phyloP scores from a whole-genome alignment of 2,329 filamentous ascomycete species.

The Magnaporthales sp. region DNA sequence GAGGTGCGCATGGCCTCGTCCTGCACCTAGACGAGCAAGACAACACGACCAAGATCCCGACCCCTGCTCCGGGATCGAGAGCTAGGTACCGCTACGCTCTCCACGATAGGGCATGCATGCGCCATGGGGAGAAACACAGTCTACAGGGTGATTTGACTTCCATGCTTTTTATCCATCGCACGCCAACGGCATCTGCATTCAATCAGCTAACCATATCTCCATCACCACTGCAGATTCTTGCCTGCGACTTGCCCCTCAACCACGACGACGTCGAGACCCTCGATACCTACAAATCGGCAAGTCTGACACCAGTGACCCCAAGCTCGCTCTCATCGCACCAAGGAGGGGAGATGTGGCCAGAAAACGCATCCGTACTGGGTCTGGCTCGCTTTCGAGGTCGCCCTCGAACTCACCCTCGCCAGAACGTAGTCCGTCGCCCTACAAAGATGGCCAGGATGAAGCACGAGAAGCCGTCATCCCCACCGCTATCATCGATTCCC shows the following conservation, averaged over 20 bases:
- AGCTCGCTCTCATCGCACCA: background rate
- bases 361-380: background rate
- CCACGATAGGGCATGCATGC: background rate
- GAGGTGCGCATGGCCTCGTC: too few species aligned
- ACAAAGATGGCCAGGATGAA: background rate
- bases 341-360: background rate
- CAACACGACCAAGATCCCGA: background rate
- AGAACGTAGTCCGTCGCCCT: background rate
- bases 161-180: background rate
- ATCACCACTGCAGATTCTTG: background rate
- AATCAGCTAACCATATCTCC: background rate
- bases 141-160: background rate
- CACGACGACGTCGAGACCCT: background rate
- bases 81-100: background rate
- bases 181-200: background rate
- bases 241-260: background rate
- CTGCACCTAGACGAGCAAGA: too few species aligned
- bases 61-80: background rate
- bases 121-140: background rate
- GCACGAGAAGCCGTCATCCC: background rate
- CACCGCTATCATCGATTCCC: background rate
- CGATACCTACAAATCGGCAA: background rate
- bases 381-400: background rate
- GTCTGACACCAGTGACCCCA: background rate
- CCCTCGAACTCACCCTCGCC: background rate